A percentile compares a stretch with the other conserved stretches of the same genome.
Evolutionary conservation across 495 filamentous ascomycete genomes (phyloP).

Genomic region (Aspergillus asperescens): DNA sequence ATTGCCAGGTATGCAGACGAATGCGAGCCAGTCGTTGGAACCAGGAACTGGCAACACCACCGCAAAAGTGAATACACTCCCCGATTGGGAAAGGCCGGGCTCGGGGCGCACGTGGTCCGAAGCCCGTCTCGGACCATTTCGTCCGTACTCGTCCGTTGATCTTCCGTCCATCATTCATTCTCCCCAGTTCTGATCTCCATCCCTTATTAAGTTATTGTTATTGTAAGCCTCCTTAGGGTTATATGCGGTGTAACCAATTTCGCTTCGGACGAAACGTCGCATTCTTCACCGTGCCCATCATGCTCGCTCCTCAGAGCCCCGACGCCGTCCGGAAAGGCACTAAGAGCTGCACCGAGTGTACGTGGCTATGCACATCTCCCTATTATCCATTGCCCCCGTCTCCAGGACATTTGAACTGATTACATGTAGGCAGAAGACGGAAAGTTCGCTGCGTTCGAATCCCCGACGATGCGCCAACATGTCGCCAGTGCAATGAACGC

Average conservation of each 20-base stretch:
- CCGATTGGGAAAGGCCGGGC: neutral
- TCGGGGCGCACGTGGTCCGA: neutral
- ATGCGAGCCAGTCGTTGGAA: neutral
- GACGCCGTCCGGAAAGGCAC: slow-evolving; percentile 29
- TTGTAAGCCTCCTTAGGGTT: neutral
- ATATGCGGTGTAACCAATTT: neutral
- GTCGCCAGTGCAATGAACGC: slow-evolving; percentile 23
- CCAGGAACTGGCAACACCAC: neutral
- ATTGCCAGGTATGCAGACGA: too few species aligned
- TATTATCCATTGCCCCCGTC: too few species aligned
- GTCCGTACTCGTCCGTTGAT: slow-evolving; percentile 5
- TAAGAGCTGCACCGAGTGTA: slow-evolving; percentile 40
- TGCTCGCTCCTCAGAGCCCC: slow-evolving; percentile 4
- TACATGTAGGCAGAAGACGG: slow-evolving; percentile 21
- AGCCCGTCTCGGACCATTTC: slow-evolving; percentile 16
- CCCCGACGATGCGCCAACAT: slow-evolving; percentile 17
- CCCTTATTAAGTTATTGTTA: neutral
- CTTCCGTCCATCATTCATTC: neutral
- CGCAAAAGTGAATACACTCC: neutral
- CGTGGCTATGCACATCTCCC: neutral
- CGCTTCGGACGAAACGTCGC: neutral
- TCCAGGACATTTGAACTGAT: too few species aligned
- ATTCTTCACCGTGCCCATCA: neutral
- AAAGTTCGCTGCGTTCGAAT: slow-evolving; percentile 26
- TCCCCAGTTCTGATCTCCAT: neutral